Base-by-base conservation (phyloP, 2,329 filamentous ascomycete species). In the Neofusicoccum sp. region DNA sequence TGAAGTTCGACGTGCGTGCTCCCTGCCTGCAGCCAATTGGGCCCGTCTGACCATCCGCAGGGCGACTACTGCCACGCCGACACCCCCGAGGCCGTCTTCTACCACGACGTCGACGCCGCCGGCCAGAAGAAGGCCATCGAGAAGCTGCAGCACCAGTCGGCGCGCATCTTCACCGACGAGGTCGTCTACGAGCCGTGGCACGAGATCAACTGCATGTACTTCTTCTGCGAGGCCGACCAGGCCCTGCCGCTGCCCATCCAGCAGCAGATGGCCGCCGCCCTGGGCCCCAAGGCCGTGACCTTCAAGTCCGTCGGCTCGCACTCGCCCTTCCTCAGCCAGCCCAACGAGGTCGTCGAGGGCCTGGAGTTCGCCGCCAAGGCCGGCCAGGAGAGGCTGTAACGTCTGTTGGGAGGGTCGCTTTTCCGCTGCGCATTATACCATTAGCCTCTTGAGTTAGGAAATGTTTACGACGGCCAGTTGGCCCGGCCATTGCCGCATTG, bases 241-340 rank as follows among this genome's bases (percentile, higher is more conserved):
- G 70, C 71, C 1, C 64, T 79, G 48, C 70, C 72, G 12, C 58
- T 64, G 8, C 20, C 56, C 4, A 61, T 68, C 4, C 75, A 78
- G 63, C 69, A 76, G n/a, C 60, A 56, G 1, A 71, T 77, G 68
- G 67, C 67, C 5, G 61, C 63, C 5, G 67, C 71, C 30, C 65
- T 65, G 63, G 67, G 68, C 3, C 61, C 61, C 34, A 30, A 53
- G 16, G 40, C 47, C 12, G 20, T 40, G 28, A 38, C 58, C 4
- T 60, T 54, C 47, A 51, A 20, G 8, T 54, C 40, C 12, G 41
- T 53, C 36, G 72, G 72, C 0, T 72, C 64, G 1, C 77, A 80
- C 65, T 76, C 73, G 65, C 77, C 76, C 12, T 80, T 78, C 64
- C 62, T 79, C 64, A 76, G 72, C 38, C 72, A 68, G 65, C 72